Conservation (phyloP, 2,329 filamentous ascomycete species). For the Shiraia sp. region DNA sequence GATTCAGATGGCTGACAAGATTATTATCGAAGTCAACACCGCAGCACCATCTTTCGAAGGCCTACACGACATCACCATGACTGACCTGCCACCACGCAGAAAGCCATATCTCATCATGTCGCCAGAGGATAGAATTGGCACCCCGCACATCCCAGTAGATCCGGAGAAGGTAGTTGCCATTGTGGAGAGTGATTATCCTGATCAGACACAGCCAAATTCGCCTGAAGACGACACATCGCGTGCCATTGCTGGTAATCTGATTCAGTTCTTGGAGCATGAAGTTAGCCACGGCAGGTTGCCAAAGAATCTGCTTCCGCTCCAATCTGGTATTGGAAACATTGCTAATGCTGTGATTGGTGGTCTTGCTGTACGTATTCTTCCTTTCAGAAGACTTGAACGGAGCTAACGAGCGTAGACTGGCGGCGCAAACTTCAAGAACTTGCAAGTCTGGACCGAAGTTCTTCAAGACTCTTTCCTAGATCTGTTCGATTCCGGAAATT, state of each 20-base stretch:
- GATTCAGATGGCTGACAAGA: conserved; percentile 88
- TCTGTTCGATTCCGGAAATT: conserved; percentile 83
- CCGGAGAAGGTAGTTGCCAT: conserved; percentile 83
- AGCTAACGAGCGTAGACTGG: conserved; percentile 50
- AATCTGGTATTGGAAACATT: conserved; percentile 91
- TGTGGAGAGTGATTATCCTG: conserved; percentile 82
- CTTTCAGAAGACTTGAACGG: not conserved
- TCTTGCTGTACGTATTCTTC: conserved; percentile 55
- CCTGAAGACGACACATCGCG: conserved; percentile 74
- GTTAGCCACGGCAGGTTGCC: conserved; percentile 78
- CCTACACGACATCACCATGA: conserved; percentile 88
- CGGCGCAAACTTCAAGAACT: conserved; percentile 78
- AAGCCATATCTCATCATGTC: conserved; percentile 87
- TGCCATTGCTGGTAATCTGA: conserved; percentile 76
- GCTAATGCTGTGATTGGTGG: conserved; percentile 90
- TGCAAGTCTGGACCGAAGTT: conserved; percentile 93
- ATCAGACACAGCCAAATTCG: conserved; percentile 74
- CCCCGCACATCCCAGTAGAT: conserved; percentile 79
- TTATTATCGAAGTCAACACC: conserved; percentile 93
- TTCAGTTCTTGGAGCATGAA: conserved; percentile 86
- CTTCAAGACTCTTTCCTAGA: conserved; percentile 92
- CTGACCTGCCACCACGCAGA: conserved; percentile 76
- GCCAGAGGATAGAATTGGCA: conserved; percentile 85
- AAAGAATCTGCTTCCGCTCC: conserved; percentile 74
- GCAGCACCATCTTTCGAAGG: conserved; percentile 79